Percentiles rank a stretch among this genome's conserved stretches.
Conservation (phyloP, 2,329 filamentous ascomycete genomes). For the Diplodia seriata region DNA sequence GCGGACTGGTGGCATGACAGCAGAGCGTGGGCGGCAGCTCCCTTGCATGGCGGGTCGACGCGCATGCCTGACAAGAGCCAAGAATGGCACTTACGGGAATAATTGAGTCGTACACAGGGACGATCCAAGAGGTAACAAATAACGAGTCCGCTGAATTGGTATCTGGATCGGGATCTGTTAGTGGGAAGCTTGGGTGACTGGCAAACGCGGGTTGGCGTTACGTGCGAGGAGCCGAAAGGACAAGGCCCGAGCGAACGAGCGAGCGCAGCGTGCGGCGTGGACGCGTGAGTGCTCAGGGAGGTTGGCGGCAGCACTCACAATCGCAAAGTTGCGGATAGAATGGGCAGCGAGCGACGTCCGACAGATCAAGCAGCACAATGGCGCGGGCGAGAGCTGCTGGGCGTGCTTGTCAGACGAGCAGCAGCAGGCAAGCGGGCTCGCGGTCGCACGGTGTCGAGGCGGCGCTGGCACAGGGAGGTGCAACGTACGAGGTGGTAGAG, state of each 20-base stretch:
- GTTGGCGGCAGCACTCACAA: conserved; percentile 5
- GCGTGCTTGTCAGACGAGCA: conserved; percentile 18
- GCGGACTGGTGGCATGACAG: conserved; percentile 26
- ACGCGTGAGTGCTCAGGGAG: not conserved
- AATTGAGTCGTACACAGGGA: conserved; percentile 26
- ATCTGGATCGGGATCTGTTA: conserved; percentile 24
- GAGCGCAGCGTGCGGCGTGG: not conserved
- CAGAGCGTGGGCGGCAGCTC: conserved; percentile 31
- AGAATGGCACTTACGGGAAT: conserved; percentile 31
- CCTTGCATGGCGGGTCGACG: conserved; percentile 32
- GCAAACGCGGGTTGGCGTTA: conserved; percentile 8
- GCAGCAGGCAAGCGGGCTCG: conserved; percentile 17
- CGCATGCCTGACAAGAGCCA: conserved; percentile 31
- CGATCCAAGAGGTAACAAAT: conserved; percentile 13
- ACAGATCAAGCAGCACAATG: conserved; percentile 20
- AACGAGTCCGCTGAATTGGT: conserved; percentile 20
- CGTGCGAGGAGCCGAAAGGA: conserved; percentile 12
- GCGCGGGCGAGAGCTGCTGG: not conserved
- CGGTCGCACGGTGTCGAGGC: conserved; percentile 28
- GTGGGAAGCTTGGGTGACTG: not conserved
- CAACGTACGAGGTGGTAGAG: conserved; percentile 15
- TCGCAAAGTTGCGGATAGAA: not conserved
- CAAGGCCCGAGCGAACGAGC: conserved; percentile 4
- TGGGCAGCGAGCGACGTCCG: conserved; percentile 23
- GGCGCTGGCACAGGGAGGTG: conserved; percentile 18